Evolutionary conservation across 176 grass and related monocot species (phyloP).

Genomic region (Raddia guianensis): DNA sequence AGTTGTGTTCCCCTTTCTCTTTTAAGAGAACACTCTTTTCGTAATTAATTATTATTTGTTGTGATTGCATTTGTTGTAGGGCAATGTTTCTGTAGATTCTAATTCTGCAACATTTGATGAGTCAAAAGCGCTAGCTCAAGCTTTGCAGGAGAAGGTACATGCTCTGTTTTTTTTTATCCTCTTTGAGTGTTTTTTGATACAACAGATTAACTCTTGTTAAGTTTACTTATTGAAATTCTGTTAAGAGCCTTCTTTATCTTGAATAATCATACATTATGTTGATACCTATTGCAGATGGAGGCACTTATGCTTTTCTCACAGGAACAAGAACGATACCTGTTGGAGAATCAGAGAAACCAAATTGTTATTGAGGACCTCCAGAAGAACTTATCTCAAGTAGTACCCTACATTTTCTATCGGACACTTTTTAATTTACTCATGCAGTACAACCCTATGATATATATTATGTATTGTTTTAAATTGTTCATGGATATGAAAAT

Average conservation of each 20-base stretch:
- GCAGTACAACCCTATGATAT: not conserved
- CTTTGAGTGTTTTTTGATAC: not conserved
- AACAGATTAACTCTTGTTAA: not conserved
- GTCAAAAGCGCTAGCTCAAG: slow-evolving; percentile 79
- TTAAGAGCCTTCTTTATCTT: not conserved
- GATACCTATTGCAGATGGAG: slow-evolving; percentile 62
- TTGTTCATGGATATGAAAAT: not conserved
- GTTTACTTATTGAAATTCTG: slow-evolving; percentile 25
- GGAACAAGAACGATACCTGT: slow-evolving; percentile 89
- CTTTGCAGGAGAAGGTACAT: slow-evolving; percentile 86
- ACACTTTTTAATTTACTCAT: slow-evolving; percentile 4
- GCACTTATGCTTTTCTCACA: slow-evolving; percentile 91
- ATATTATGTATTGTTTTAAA: not conserved
- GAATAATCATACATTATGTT: slow-evolving; percentile 32
- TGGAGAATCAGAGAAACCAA: slow-evolving; percentile 76
- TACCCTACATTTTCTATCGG: slow-evolving; percentile 26
- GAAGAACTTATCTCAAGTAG: slow-evolving; percentile 90
- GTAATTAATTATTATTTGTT: slow-evolving; percentile 30
- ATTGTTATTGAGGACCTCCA: slow-evolving; percentile 77
- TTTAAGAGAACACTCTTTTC: not conserved
- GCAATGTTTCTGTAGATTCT: slow-evolving; percentile 37
- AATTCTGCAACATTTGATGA: slow-evolving; percentile 43
- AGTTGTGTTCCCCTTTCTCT: slow-evolving; percentile 13
- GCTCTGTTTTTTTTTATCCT: slow-evolving; percentile 5
- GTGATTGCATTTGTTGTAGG: slow-evolving; percentile 42